Evolutionary conservation across 148 eudicot genomes (phyloP).

Genomic region (Camellia granthamiana): DNA sequence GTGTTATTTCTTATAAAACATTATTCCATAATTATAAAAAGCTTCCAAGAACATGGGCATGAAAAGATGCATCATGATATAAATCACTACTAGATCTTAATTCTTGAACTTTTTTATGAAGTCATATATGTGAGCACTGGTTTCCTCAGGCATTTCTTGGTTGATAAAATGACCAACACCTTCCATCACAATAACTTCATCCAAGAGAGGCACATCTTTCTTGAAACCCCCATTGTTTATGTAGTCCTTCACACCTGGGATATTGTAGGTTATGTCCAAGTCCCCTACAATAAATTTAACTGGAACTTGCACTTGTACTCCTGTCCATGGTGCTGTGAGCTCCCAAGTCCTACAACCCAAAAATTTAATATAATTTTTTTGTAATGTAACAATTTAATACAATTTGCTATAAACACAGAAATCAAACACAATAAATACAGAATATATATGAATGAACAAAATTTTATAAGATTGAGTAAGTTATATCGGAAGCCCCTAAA

Average conservation of each 20-base stretch:
- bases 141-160: constrained; percentile 58
- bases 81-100: not conserved
- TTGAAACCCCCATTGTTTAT: constrained; percentile 56
- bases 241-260: constrained; percentile 47
- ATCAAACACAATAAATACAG: no score
- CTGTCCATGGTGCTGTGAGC: constrained; percentile 66
- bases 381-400: no score
- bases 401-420: no score
- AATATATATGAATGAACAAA: no score
- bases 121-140: constrained; percentile 40
- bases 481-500: no score
- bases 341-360: constrained; percentile 56
- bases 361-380: no score
- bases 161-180: constrained; percentile 60
- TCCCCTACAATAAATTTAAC: constrained; percentile 58
- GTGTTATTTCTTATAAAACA: no score
- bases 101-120: constrained; percentile 39
- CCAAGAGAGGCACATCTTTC: constrained; percentile 52
- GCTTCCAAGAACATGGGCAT: no score
- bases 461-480: no score
- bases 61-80: no score
- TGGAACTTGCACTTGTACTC: constrained; percentile 47
- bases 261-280: constrained; percentile 38
- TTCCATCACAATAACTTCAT: constrained; percentile 55
- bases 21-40: no score